Evolutionary conservation across 768 basidiomycete species (phyloP).

Genomic region (Fistulinella prunicolor): DNA sequence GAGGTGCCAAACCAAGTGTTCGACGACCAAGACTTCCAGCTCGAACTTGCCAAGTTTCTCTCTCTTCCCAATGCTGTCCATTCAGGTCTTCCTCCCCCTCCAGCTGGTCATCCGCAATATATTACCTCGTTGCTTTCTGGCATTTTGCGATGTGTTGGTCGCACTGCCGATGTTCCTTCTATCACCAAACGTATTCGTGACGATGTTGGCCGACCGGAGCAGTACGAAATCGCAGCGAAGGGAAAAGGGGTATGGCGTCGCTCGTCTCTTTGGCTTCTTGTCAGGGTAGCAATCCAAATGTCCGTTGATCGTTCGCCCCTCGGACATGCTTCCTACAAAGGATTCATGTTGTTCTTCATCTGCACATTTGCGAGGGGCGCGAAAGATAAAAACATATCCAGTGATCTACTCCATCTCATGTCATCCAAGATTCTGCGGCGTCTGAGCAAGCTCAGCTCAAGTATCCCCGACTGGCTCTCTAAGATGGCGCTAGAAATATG

Average conservation of each 20-base stretch:
- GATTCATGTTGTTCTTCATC: constrained; percentile 44
- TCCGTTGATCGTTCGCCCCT: constrained; percentile 9
- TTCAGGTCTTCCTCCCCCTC: not conserved
- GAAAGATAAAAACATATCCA: constrained; percentile 6
- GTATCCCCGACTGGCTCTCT: constrained; percentile 32
- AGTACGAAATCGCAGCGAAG: not conserved
- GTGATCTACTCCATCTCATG: constrained; percentile 26
- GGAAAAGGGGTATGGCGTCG: constrained; percentile 25
- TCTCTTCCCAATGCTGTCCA: constrained; percentile 9
- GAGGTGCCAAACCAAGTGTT: constrained; percentile 9
- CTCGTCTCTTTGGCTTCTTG: constrained; percentile 33
- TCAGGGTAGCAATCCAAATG: constrained; percentile 31
- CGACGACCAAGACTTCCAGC: constrained; percentile 10
- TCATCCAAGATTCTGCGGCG: constrained; percentile 18
- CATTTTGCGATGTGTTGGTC: constrained; percentile 16
- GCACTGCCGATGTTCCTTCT: constrained; percentile 5
- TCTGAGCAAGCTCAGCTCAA: constrained; percentile 9
- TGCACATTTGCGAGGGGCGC: constrained; percentile 23
- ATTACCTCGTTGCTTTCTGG: constrained; percentile 26
- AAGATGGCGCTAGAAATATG: constrained; percentile 36
- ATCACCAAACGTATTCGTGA: constrained; percentile 29
- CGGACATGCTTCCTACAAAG: constrained; percentile 37
- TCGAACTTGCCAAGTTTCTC: constrained; percentile 20
- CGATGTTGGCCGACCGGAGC: constrained; percentile 8
- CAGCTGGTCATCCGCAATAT: constrained; percentile 9